These are phyloP conservation scores for Zasmidium cellare DNA, from an alignment of 2,329 filamentous ascomycete species.

Conservation along the genomic window DNA sequence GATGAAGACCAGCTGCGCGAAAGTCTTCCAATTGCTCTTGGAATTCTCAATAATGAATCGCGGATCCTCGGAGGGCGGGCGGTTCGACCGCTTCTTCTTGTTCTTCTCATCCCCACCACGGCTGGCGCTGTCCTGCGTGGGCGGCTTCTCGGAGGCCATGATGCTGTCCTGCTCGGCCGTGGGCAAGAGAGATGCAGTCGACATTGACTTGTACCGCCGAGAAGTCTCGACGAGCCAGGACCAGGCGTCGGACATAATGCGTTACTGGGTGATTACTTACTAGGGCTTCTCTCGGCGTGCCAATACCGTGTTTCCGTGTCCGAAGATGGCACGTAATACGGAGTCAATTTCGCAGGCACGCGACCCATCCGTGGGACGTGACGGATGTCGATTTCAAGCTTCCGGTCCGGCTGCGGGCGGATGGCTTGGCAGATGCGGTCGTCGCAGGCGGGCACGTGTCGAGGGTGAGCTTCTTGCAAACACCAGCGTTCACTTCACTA, in stretches of 20 bases:
- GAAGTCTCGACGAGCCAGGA: neutral
- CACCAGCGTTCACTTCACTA: neutral
- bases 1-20: slow-evolving; percentile 16
- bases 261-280: neutral
- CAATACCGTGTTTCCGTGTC: neutral
- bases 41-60: slow-evolving; percentile 14
- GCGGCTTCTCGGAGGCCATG: neutral
- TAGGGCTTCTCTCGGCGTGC: neutral
- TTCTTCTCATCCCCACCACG: slow-evolving; percentile 2
- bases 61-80: slow-evolving; percentile 6
- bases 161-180: neutral
- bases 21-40: slow-evolving; percentile 10
- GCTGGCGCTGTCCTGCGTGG: neutral
- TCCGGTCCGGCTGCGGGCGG: neutral
- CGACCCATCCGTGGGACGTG: neutral
- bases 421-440: neutral
- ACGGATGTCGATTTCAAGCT: neutral
- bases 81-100: neutral
- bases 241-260: neutral
- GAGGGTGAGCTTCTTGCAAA: neutral
- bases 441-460: neutral
- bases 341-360: neutral
- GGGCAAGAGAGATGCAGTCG: neutral
- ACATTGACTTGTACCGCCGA: neutral
- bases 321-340: neutral